Conservation (phyloP, 164 flowering plant species). For the Macadamia integrifolia region DNA sequence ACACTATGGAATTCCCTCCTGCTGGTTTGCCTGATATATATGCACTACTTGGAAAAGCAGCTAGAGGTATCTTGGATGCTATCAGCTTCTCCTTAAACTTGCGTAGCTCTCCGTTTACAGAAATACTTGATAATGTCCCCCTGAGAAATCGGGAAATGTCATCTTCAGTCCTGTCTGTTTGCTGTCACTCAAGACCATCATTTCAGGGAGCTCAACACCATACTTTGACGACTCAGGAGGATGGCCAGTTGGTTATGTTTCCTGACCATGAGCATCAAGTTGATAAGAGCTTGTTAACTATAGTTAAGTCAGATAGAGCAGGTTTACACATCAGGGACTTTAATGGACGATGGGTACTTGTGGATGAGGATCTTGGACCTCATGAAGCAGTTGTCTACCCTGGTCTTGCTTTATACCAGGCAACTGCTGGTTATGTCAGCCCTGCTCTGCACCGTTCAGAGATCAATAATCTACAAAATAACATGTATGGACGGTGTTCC, state of each 20-base stretch:
- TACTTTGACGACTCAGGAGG: slow-evolving; percentile 65
- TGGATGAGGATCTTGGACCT: slow-evolving; percentile 89
- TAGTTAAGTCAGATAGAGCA: slow-evolving; percentile 75
- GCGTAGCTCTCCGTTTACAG: slow-evolving; percentile 82
- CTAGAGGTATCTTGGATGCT: slow-evolving; percentile 83
- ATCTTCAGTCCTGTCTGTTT: slow-evolving; percentile 83
- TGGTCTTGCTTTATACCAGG: slow-evolving; percentile 90
- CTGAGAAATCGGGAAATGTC: slow-evolving; percentile 75
- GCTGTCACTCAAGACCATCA: slow-evolving; percentile 81
- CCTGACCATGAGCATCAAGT: slow-evolving; percentile 75
- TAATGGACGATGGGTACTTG: slow-evolving; percentile 78
- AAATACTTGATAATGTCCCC: slow-evolving; percentile 90
- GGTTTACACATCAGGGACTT: slow-evolving; percentile 79
- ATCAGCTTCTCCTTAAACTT: slow-evolving; percentile 76
- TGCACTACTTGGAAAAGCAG: slow-evolving; percentile 77
- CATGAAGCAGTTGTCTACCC: slow-evolving; percentile 88
- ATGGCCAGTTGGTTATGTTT: slow-evolving; percentile 67
- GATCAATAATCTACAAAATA: slow-evolving; percentile 45
- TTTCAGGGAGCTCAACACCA: slow-evolving; percentile 81
- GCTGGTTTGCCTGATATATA: slow-evolving; percentile 77
- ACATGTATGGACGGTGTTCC: slow-evolving; percentile 81
- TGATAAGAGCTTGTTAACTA: slow-evolving; percentile 73
- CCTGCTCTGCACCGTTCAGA: slow-evolving; percentile 74
- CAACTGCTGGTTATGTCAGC: slow-evolving; percentile 86
- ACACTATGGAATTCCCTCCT: slow-evolving; percentile 72